These are phyloP conservation scores for Pyrenula aspistea DNA, from an alignment of 495 filamentous ascomycete genomes.

Conservation along the genomic window DNA sequence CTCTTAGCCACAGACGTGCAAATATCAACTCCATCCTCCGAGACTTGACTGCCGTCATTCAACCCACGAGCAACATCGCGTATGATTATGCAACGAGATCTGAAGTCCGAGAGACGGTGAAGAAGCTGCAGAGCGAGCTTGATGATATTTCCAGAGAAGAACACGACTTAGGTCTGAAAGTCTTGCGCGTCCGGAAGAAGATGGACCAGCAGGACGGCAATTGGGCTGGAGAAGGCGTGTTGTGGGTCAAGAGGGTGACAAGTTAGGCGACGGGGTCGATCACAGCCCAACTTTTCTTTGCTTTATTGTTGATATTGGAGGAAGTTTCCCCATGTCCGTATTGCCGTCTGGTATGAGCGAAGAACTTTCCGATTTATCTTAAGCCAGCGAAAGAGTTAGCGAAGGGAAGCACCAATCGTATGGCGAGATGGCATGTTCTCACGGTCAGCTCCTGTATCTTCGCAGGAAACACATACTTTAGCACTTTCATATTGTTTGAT, in stretches of 20 bases:
- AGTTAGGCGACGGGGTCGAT: slow-evolving; percentile 12
- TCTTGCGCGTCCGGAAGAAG: slow-evolving; percentile 71
- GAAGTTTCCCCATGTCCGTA: no score
- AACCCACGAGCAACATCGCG: slow-evolving; percentile 38
- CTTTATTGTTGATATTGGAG: no score
- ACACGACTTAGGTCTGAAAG: slow-evolving; percentile 74
- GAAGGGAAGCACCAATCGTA: no score
- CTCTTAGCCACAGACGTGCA: slow-evolving; percentile 50
- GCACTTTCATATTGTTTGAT: no score
- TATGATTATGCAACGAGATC: slow-evolving; percentile 48
- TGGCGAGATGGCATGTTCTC: no score
- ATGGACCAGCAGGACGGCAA: slow-evolving; percentile 59
- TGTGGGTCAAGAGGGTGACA: slow-evolving; percentile 73
- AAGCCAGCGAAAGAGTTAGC: no score
- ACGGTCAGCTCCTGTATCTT: no score
- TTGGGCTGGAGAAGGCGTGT: slow-evolving; percentile 49
- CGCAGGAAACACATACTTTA: no score
- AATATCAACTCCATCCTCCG: slow-evolving; percentile 62
- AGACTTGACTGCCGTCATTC: slow-evolving; percentile 54
- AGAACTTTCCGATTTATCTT: no score
- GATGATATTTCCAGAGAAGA: slow-evolving; percentile 69
- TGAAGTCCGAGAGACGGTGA: slow-evolving; percentile 60
- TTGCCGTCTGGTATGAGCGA: no score
- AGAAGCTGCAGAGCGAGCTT: slow-evolving; percentile 57
- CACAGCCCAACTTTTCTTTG: no score